Base-by-base conservation (phyloP, 306 rosid genomes). In the Cyclanthera cordifolia region DNA sequence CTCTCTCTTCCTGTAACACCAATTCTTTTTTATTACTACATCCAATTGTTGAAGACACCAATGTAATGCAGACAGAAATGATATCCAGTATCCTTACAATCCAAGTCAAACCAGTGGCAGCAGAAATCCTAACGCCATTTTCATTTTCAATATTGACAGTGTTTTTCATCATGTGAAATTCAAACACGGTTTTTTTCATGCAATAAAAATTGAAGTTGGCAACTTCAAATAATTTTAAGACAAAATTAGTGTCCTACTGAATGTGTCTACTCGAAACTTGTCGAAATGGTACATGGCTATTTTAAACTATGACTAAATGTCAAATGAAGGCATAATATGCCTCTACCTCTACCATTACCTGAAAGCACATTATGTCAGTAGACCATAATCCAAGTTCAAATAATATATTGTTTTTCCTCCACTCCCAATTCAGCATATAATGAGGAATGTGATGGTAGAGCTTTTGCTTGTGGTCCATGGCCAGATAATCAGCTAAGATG, bases 341-440 rank as follows among this genome's bases (percentile, higher is more conserved):
- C 1, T 37, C 69, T 39, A 17, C 11, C 49, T 37, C 68, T 41
- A 19, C 12, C 49, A 45, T 64, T 65, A 93, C 99, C 99, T 93
- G 96, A 70, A 93, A 75, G 81, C 99, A 93, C 91, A 93, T 79
- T 73, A 93, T 81, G 72, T 93, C 96, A 13, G 96, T 79, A 47
- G 96, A 86, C 96, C 99, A 93, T 72, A 80, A 77, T 60, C 95
- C 86, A 53, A 90, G 87, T 85, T 93, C 99, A 75, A 83, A 84
- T 53, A 80, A 7, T 71, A 93, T 71, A 11, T 70, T 87, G 10
- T 63, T 75, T 81, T 93, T 89, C 78, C 95, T 87, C 91, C 99
- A 79, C 28, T 82, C 82, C 96, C 99, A 93, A 47, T 84, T 87
- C 87, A 93, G 63, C 74, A 87, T 78, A 69, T 83, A 27, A 39